These are phyloP conservation scores for Aspergillus piperis DNA, from an alignment of 2,329 filamentous ascomycete species.

Conservation along the genomic window DNA sequence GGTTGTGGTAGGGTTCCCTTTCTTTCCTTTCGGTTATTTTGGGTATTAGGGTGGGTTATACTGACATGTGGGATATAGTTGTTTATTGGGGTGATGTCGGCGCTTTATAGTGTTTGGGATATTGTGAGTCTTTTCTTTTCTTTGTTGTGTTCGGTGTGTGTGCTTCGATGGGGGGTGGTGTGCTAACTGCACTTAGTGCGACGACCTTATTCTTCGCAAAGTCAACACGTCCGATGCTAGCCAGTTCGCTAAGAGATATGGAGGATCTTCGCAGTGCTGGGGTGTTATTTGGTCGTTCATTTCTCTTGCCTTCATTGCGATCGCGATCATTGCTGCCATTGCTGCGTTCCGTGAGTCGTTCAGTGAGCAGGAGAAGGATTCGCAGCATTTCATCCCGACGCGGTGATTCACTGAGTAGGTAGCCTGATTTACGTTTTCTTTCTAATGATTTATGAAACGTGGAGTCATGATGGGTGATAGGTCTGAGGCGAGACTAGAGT, in stretches of 20 bases:
- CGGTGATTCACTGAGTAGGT: conserved; percentile 13
- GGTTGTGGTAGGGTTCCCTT: conserved; percentile 58
- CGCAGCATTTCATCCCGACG: conserved; percentile 64
- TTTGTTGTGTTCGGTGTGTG: conserved; percentile 2
- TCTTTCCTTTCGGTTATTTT: background rate
- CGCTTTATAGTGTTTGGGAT: conserved; percentile 80
- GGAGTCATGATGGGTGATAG: background rate
- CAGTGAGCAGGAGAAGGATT: conserved; percentile 67
- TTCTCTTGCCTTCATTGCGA: conserved; percentile 69
- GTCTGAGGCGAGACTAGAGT: background rate
- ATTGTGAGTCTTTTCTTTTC: conserved; percentile 53
- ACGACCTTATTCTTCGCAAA: conserved; percentile 77
- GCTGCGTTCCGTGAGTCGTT: conserved; percentile 74
- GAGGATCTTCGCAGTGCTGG: conserved; percentile 79
- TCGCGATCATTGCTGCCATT: conserved; percentile 72
- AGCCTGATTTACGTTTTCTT: background rate
- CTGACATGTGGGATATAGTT: conserved; percentile 46
- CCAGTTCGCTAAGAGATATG: conserved; percentile 75
- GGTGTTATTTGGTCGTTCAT: conserved; percentile 76
- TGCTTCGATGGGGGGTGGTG: background rate
- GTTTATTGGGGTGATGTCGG: conserved; percentile 81
- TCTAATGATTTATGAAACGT: background rate
- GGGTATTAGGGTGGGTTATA: background rate
- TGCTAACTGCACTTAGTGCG: conserved; percentile 53
- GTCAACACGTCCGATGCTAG: conserved; percentile 78